Evolutionary conservation across 768 basidiomycete species (phyloP).

Genomic region (Boletus insuetus): DNA sequence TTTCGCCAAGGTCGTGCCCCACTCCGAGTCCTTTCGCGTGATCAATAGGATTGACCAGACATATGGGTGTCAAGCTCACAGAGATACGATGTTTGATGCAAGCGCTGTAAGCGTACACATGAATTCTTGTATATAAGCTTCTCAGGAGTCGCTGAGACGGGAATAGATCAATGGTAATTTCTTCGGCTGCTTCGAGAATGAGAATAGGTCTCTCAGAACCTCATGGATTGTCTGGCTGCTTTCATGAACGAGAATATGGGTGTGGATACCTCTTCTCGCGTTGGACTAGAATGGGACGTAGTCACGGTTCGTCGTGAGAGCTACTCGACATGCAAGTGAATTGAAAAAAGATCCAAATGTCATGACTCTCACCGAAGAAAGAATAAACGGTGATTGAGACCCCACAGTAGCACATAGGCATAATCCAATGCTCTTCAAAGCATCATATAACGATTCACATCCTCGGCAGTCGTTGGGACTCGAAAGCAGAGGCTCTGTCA

Average conservation of each 20-base stretch:
- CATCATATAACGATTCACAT: conserved; percentile 36
- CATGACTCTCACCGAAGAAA: conserved; percentile 52
- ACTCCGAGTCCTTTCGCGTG: too few relatives aligned
- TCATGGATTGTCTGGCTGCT: conserved; percentile 25
- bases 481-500: conserved; percentile 81
- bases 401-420: conserved; percentile 46
- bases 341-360: background rate
- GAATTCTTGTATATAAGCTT: too few relatives aligned
- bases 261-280: conserved; percentile 51
- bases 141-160: too few relatives aligned
- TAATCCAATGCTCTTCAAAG: background rate
- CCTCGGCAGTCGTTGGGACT: conserved; percentile 67
- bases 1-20: too few relatives aligned
- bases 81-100: too few relatives aligned
- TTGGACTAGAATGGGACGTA: background rate
- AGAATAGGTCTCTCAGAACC: conserved; percentile 61
- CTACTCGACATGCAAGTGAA: conserved; percentile 34
- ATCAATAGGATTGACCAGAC: too few relatives aligned
- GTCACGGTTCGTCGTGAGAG: conserved; percentile 81
- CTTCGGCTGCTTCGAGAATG: conserved; percentile 53
- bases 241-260: background rate
- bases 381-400: conserved; percentile 80
- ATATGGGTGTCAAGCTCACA: too few relatives aligned
- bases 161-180: too few relatives aligned
- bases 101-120: too few relatives aligned